A percentile compares a stretch with the other conserved stretches of the same genome.
These are phyloP conservation scores for Podospora appendiculata DNA, from an alignment of 495 filamentous ascomycete genomes.

Conservation along the genomic window DNA sequence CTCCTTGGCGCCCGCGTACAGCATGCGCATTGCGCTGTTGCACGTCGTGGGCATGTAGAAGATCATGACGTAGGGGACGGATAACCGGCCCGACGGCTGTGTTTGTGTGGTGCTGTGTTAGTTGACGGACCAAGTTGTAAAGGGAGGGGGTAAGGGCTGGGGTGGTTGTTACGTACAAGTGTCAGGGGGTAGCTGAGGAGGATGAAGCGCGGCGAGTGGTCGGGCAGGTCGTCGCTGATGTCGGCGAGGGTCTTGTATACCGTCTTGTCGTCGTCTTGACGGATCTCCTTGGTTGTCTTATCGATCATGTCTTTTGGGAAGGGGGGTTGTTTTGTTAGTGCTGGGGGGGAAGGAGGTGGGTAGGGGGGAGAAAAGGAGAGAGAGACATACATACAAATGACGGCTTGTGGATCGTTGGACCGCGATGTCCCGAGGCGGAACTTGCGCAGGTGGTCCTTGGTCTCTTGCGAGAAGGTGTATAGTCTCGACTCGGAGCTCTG, in stretches of 20 bases:
- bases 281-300: constrained; percentile 79
- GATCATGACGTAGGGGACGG: constrained; percentile 77
- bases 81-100: constrained; percentile 38
- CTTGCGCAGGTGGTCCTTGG: constrained; percentile 77
- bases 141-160: background rate
- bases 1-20: constrained; percentile 93
- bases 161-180: constrained; percentile 44
- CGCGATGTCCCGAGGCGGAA: constrained; percentile 88
- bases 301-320: constrained; percentile 66
- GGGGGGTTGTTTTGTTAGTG: background rate
- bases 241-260: constrained; percentile 74
- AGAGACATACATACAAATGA: constrained; percentile 72
- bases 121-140: background rate
- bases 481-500: constrained; percentile 78
- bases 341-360: background rate
- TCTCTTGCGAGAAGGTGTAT: constrained; percentile 88
- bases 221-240: constrained; percentile 84
- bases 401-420: constrained; percentile 78
- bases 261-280: constrained; percentile 58
- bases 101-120: background rate
- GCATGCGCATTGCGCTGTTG: constrained; percentile 77
- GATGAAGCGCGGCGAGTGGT: constrained; percentile 81
- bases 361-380: background rate
- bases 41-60: constrained; percentile 89
- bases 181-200: constrained; percentile 85